A percentile compares a stretch with the other conserved stretches of the same genome.
These are phyloP conservation scores for Trichocladium uniseriatum DNA, from an alignment of 495 filamentous ascomycete species.

Conservation along the genomic window DNA sequence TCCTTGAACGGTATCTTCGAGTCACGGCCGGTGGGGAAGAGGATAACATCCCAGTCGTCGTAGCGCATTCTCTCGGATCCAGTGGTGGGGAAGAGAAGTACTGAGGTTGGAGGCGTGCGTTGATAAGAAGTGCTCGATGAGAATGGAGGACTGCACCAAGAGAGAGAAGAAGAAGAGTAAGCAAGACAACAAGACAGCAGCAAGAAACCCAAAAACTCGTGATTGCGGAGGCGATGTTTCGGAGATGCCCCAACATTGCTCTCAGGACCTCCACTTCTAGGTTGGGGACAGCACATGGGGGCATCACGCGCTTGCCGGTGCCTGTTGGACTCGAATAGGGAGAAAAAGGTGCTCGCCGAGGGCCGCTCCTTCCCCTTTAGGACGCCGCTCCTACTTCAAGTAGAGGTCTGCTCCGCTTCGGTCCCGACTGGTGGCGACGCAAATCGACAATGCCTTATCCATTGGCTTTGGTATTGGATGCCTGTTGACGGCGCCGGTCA, in stretches of 20 bases:
- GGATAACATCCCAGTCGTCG: constrained; percentile 70
- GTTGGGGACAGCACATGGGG: no score
- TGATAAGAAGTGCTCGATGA: constrained; percentile 15
- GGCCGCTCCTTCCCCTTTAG: not conserved
- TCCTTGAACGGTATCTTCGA: constrained; percentile 64
- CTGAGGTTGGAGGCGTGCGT: not conserved
- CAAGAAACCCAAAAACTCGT: constrained; percentile 7
- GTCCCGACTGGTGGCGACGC: not conserved
- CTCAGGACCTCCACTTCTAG: not conserved
- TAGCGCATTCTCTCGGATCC: constrained; percentile 56
- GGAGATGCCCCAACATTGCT: not conserved
- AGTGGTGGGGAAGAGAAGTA: not conserved
- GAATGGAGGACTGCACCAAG: constrained; percentile 10
- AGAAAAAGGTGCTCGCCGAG: not conserved
- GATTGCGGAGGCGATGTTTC: not conserved
- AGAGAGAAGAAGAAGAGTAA: constrained; percentile 3
- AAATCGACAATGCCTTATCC: not conserved
- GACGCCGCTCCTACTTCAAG: not conserved
- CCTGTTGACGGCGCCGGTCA: no score
- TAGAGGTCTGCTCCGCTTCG: not conserved
- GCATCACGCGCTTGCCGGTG: no score
- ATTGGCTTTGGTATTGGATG: not conserved
- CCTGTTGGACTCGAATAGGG: no score
- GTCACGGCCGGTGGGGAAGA: constrained; percentile 53
- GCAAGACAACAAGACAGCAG: not conserved